These are phyloP conservation scores for Colletotrichum sidae DNA, from an alignment of 2,329 filamentous ascomycete genomes.

Conservation along the genomic window DNA sequence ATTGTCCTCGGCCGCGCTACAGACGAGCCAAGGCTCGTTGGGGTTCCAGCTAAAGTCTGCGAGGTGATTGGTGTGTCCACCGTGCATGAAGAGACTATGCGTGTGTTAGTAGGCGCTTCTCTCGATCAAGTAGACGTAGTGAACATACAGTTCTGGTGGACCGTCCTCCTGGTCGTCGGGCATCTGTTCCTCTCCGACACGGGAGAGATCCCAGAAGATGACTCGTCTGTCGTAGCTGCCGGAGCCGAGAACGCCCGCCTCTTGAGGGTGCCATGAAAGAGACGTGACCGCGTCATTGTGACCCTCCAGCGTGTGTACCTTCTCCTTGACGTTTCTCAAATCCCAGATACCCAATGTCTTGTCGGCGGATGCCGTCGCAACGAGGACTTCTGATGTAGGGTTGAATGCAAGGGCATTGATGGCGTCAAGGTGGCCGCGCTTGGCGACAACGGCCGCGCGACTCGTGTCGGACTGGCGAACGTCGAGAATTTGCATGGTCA, in stretches of 20 bases:
- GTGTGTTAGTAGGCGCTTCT: slow-evolving; percentile 39
- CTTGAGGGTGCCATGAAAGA: slow-evolving; percentile 92
- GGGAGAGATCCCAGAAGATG: slow-evolving; percentile 95
- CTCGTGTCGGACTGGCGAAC: slow-evolving; percentile 76
- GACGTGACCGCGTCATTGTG: slow-evolving; percentile 93
- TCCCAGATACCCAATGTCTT: slow-evolving; percentile 98
- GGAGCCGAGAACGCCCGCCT: slow-evolving; percentile 88
- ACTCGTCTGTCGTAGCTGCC: slow-evolving; percentile 93
- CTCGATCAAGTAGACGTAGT: background rate
- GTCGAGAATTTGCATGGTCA: slow-evolving; percentile 93
- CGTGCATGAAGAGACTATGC: slow-evolving; percentile 92
- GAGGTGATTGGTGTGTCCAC: slow-evolving; percentile 95
- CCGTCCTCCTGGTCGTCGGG: slow-evolving; percentile 96
- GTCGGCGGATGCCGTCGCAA: slow-evolving; percentile 94
- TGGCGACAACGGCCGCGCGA: slow-evolving; percentile 75
- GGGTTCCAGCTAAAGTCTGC: slow-evolving; percentile 98
- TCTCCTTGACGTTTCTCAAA: slow-evolving; percentile 88
- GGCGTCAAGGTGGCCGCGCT: slow-evolving; percentile 85
- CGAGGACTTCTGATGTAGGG: slow-evolving; percentile 86
- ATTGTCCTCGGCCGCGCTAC: slow-evolving; percentile 96
- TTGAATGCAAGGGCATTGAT: slow-evolving; percentile 98
- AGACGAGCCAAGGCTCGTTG: slow-evolving; percentile 96
- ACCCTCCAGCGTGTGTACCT: slow-evolving; percentile 89
- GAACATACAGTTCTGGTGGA: slow-evolving; percentile 83
- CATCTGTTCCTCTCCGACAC: slow-evolving; percentile 92